phyloP scores from a whole-genome alignment of 371 early-diverging fungal genomes.

The Mucor irregularis region DNA sequence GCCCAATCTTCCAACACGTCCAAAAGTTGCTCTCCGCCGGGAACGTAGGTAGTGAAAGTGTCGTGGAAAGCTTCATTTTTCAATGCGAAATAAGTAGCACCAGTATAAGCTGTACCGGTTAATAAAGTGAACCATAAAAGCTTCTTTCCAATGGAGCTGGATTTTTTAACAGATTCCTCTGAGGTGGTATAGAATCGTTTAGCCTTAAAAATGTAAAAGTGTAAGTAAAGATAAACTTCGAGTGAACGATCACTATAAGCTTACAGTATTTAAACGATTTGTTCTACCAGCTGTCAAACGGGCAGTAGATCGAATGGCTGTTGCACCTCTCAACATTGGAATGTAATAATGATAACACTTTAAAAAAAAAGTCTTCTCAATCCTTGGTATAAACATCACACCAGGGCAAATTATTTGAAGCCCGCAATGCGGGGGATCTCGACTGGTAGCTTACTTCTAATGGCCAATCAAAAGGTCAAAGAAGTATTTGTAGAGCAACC shows the following conservation, averaged over 20 bases:
- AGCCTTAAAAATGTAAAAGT: background rate
- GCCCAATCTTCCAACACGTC: slow-evolving; percentile 42
- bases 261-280: slow-evolving; percentile 13
- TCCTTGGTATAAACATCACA: background rate
- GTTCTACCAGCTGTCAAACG: slow-evolving; percentile 10
- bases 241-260: background rate
- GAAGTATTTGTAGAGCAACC: no score
- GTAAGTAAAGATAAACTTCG: background rate
- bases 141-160: slow-evolving; percentile 33
- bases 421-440: no score
- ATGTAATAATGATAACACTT: background rate
- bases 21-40: slow-evolving; percentile 44
- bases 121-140: slow-evolving; percentile 32
- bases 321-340: slow-evolving; percentile 26
- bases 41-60: slow-evolving; percentile 46
- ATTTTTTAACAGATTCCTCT: background rate
- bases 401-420: background rate
- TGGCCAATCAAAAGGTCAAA: no score
- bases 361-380: background rate
- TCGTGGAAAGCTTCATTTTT: slow-evolving; percentile 48
- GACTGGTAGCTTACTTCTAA: no score
- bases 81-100: slow-evolving; percentile 43
- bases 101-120: slow-evolving; percentile 33
- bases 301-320: slow-evolving; percentile 19
- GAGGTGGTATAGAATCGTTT: slow-evolving; percentile 17